Evolutionary conservation across 495 filamentous ascomycete genomes (phyloP).

Genomic region (Daldinia loculata): DNA sequence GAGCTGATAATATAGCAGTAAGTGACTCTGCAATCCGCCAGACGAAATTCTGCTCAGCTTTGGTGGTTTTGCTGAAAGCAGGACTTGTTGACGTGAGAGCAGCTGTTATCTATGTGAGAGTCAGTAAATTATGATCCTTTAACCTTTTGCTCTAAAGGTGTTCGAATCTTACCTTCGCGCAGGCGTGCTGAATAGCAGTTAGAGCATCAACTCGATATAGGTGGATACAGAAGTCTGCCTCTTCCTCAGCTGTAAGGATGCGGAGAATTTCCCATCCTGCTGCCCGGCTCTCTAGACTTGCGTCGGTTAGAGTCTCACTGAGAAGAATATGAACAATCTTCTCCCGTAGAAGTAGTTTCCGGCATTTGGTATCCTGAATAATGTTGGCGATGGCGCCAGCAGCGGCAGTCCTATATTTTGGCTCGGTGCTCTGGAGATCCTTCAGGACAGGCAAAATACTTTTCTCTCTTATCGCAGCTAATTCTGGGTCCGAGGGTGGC

Average conservation of each 20-base stretch:
- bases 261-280: slow-evolving; percentile 69
- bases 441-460: slow-evolving; percentile 66
- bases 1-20: slow-evolving; percentile 52
- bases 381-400: slow-evolving; percentile 65
- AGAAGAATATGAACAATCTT: slow-evolving; percentile 67
- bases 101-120: slow-evolving; percentile 50
- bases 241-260: slow-evolving; percentile 66
- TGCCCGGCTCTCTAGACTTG: slow-evolving; percentile 63
- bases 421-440: slow-evolving; percentile 63
- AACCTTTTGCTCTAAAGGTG: neutral
- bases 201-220: slow-evolving; percentile 65
- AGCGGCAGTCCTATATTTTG: slow-evolving; percentile 61
- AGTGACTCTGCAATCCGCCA: slow-evolving; percentile 61
- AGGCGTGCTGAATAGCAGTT: slow-evolving; percentile 62
- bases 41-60: slow-evolving; percentile 57
- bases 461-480: slow-evolving; percentile 63
- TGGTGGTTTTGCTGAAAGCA: slow-evolving; percentile 54
- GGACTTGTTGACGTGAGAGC: slow-evolving; percentile 51
- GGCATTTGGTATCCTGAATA: slow-evolving; percentile 63
- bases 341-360: slow-evolving; percentile 67
- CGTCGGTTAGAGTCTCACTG: slow-evolving; percentile 67
- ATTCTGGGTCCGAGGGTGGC: slow-evolving; percentile 62
- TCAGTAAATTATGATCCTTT: slow-evolving; percentile 27
- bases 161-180: slow-evolving; percentile 54
- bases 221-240: slow-evolving; percentile 68